These are phyloP conservation scores for Fusarium mexicanum DNA, from an alignment of 2,329 filamentous ascomycete genomes.

Conservation along the genomic window DNA sequence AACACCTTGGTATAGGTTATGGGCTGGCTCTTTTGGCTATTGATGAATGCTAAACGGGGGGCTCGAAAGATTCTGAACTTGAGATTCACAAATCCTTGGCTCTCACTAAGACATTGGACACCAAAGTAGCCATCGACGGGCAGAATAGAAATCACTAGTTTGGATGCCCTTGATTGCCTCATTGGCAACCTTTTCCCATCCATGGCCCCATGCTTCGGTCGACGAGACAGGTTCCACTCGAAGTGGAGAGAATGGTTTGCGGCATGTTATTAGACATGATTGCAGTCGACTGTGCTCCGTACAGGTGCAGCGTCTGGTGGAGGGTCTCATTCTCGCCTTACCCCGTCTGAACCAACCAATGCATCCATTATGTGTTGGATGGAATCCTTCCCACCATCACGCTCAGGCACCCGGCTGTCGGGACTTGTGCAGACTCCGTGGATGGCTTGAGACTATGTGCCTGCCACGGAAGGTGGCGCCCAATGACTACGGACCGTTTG, in stretches of 20 bases:
- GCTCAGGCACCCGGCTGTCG: slow-evolving; percentile 28
- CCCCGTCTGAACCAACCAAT: slow-evolving; percentile 33
- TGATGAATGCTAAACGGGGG: not conserved
- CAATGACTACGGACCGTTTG: slow-evolving; percentile 26
- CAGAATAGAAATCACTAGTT: slow-evolving; percentile 27
- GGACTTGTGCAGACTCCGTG: slow-evolving; percentile 26
- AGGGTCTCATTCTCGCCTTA: slow-evolving; percentile 33
- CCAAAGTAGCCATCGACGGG: slow-evolving; percentile 1
- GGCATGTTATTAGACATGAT: slow-evolving; percentile 37
- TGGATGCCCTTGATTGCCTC: slow-evolving; percentile 25
- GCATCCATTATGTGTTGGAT: slow-evolving; percentile 6
- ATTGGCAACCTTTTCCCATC: slow-evolving; percentile 29
- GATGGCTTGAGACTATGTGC: slow-evolving; percentile 16
- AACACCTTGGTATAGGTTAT: not conserved
- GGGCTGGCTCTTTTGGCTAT: not conserved
- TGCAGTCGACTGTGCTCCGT: slow-evolving; percentile 31
- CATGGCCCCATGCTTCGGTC: slow-evolving; percentile 37
- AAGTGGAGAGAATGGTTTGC: slow-evolving; percentile 42
- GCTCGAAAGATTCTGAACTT: not conserved
- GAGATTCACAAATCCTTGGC: slow-evolving; percentile 1
- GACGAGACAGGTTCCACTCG: slow-evolving; percentile 40
- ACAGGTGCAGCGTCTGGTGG: slow-evolving; percentile 35
- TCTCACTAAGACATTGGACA: slow-evolving; percentile 10
- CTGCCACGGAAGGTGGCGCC: not conserved
- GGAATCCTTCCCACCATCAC: slow-evolving; percentile 35